Evolutionary conservation across 2,329 filamentous ascomycete genomes (phyloP), one percentile per base, ranked within the genome.

Genomic region (Sclerotinia spermophila): DNA sequence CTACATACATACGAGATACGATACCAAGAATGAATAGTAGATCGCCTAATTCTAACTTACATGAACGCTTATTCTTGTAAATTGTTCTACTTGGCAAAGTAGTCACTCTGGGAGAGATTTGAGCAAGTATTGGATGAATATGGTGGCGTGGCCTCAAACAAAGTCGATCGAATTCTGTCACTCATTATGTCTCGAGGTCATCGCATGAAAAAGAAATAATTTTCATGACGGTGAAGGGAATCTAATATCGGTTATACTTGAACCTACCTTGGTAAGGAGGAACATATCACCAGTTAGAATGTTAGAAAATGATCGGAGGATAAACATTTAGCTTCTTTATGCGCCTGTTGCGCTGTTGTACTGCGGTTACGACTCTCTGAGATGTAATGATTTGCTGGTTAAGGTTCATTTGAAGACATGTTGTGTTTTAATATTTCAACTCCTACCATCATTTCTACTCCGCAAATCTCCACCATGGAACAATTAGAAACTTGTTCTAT

Each of bases 401-500:
- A 45, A 42, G 61, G 30, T 38, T 64, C 44, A 38, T 53, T 59
- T 40, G 53, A 60, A n/a, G 55, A 61, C 33, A 68, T 68, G 67
- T 13, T 68, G 67, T 68, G 56, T 62, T 68, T 68, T 35, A 17
- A 40, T 61, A 62, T n/a, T 45, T 30, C 4, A 24, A 68, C 40
- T 61, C 56, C 67, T 42, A 44, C 38, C 55, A 60, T 68, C 53
- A 61, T 61, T 48, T 27, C 24, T 60, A 38, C 56, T 68, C 42
- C 42, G 40, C 55, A 65, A 53, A 68, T 68, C 21, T 60, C 42
- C 44, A 62, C 24, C 56, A 65, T 64, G 11, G 60, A 69, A 69
- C 48, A 56, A 65, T 58, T 64, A 64, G 53, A 69, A 69, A 69
- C 67, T 69, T 69, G 67, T 69, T 69, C 67, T 69, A 45, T 69